phyloP scores from a whole-genome alignment of 2,329 filamentous ascomycete genomes.

The Gaeumannomyces tritici region DNA sequence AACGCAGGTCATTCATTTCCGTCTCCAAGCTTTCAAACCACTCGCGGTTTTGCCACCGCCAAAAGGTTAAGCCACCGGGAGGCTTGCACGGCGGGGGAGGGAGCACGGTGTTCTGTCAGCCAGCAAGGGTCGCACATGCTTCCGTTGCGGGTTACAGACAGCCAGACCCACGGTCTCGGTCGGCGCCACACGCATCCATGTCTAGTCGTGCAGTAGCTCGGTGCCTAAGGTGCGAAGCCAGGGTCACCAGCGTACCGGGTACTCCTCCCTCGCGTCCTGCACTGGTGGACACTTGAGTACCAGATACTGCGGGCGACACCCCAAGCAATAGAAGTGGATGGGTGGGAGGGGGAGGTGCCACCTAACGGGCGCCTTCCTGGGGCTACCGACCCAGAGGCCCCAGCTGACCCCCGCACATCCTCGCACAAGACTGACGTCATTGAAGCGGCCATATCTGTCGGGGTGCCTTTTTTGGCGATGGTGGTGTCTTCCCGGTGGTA shows the following conservation, averaged over 20 bases:
- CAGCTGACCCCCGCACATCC: background rate
- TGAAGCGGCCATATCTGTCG: background rate
- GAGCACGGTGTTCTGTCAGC: background rate
- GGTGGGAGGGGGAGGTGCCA: background rate
- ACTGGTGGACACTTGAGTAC: background rate
- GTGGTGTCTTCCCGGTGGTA: background rate
- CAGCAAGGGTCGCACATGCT: background rate
- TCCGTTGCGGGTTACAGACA: background rate
- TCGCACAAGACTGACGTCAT: background rate
- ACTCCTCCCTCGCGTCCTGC: background rate
- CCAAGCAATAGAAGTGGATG: no score
- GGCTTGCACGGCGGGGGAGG: background rate
- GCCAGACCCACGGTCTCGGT: background rate
- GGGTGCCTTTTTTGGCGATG: background rate
- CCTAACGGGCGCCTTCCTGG: background rate
- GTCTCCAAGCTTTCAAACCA: background rate
- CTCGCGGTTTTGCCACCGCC: background rate
- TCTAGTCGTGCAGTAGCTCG: background rate
- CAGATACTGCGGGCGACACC: background rate
- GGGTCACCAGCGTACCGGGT: background rate
- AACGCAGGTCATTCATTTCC: background rate
- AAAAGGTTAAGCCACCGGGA: background rate
- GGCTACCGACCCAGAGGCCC: background rate
- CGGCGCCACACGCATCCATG: background rate
- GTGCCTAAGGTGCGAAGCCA: background rate